Base-by-base conservation (phyloP, 140 eudicot species). In the Flaveria floridana region DNA sequence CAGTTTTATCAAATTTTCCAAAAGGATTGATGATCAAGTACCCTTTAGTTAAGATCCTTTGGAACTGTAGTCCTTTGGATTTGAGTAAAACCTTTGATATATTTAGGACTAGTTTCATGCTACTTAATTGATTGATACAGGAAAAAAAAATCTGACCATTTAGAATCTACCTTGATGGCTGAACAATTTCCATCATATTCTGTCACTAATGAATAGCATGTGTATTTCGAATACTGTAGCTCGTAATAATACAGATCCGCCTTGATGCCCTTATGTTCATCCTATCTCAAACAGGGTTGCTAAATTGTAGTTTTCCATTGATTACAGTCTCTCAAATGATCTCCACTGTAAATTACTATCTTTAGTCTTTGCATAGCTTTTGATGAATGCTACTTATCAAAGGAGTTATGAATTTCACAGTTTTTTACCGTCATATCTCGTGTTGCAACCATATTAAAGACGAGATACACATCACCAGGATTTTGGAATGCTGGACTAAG, bases 401-500 rank as follows among this genome's bases (percentile, higher is more conserved):
- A 68, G 8, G 23, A 37, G 15, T 44, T 57, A 21, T 66, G 20
- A 9, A 65, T 69, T 25, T 59, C 79, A 71, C 96, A 88, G 97
- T 88, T 91, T 57, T 91, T 89, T 74, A 51, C 89, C 0, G 91
- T 75, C 39, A 80, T 91, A 65, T 85, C 94, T 67, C 91, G 97
- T 28, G 97, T 91, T 74, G 96, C 96, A 68, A 88, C 96, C 16
- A 71, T 94, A 39, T 82, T 94, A 75, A 89, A 89, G 77, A 85
- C 99, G 0, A 84, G 99, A 79, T 88, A 90, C 88, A 88, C 99
- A 18, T 79, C 96, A 7, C 95, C 90, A 0, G 97, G 96, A 65
- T 90, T 85, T 80, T 89, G 96, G 94, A 82, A 61, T 65, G 91
- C 95, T 30, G 99, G 99, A 70, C 81, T 86, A 68, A 80, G 80